Evolutionary conservation across 257 asterid species (phyloP).

Genomic region (Echium plantagineum): DNA sequence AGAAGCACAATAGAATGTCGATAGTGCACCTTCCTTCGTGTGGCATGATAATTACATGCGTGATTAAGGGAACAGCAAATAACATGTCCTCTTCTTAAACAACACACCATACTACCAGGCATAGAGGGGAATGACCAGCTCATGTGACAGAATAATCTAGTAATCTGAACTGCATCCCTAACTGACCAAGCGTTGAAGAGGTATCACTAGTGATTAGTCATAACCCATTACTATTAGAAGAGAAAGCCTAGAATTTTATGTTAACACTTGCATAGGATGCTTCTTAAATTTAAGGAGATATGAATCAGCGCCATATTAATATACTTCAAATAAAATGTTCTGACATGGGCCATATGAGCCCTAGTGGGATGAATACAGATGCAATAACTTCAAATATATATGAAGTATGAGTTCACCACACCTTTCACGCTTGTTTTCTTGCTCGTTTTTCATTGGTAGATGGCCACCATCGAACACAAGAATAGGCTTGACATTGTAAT

Average conservation of each 20-base stretch:
- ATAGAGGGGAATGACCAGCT: too few relatives aligned
- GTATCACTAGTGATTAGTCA: background rate
- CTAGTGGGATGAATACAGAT: conserved; percentile 7
- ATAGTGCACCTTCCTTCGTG: background rate
- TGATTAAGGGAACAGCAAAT: background rate
- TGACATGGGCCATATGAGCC: background rate
- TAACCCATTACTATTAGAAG: background rate
- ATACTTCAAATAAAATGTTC: background rate
- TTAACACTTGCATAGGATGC: background rate
- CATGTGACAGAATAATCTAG: too few relatives aligned
- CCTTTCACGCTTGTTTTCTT: conserved; percentile 90
- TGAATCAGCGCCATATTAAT: background rate
- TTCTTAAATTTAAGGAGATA: too few relatives aligned
- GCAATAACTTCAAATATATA: conserved; percentile 6
- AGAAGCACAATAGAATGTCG: background rate
- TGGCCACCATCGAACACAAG: conserved; percentile 95
- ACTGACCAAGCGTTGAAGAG: background rate
- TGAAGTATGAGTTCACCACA: conserved; percentile 9
- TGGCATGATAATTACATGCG: background rate
- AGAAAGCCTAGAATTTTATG: background rate
- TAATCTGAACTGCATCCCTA: too few relatives aligned
- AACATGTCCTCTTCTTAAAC: too few relatives aligned
- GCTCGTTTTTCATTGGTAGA: conserved; percentile 84
- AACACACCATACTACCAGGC: too few relatives aligned
- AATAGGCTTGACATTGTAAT: conserved; percentile 72